Conservation (phyloP, 2,329 filamentous ascomycete genomes). For the Scopulariopsis brevicaulis region DNA sequence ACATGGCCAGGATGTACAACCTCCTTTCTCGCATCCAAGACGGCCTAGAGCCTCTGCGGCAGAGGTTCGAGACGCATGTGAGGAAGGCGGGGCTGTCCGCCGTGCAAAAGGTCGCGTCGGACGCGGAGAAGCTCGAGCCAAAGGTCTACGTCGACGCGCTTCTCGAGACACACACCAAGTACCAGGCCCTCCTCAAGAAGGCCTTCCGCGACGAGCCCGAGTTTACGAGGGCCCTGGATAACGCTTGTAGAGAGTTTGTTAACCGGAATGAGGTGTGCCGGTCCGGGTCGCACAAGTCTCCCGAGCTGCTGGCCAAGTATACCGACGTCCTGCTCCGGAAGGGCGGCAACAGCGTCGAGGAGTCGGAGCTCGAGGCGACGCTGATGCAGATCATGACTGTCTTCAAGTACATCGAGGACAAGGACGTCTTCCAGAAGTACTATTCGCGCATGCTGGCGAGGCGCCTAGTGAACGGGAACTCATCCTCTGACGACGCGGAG, state of each 20-base stretch:
- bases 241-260: slow-evolving; percentile 95
- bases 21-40: slow-evolving; percentile 82
- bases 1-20: slow-evolving; percentile 94
- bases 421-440: slow-evolving; percentile 99
- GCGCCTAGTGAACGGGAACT: slow-evolving; percentile 87
- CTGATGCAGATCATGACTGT: slow-evolving; percentile 95
- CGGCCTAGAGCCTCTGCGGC: slow-evolving; percentile 77
- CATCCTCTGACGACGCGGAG: slow-evolving; percentile 92
- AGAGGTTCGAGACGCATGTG: slow-evolving; percentile 85
- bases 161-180: slow-evolving; percentile 87
- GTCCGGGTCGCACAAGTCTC: slow-evolving; percentile 83
- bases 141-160: slow-evolving; percentile 95
- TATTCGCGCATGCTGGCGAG: slow-evolving; percentile 95
- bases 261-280: slow-evolving; percentile 97
- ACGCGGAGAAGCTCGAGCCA: slow-evolving; percentile 83
- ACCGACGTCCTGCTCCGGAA: slow-evolving; percentile 88
- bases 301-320: slow-evolving; percentile 90
- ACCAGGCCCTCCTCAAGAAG: slow-evolving; percentile 79
- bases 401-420: slow-evolving; percentile 99
- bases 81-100: slow-evolving; percentile 79
- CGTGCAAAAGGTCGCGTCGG: slow-evolving; percentile 80
- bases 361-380: slow-evolving; percentile 83
- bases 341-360: slow-evolving; percentile 83
- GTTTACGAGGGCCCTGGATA: slow-evolving; percentile 91
- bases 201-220: slow-evolving; percentile 94